Conservation (phyloP, 345 rosid genomes). For the Bruguiera sexangula region DNA sequence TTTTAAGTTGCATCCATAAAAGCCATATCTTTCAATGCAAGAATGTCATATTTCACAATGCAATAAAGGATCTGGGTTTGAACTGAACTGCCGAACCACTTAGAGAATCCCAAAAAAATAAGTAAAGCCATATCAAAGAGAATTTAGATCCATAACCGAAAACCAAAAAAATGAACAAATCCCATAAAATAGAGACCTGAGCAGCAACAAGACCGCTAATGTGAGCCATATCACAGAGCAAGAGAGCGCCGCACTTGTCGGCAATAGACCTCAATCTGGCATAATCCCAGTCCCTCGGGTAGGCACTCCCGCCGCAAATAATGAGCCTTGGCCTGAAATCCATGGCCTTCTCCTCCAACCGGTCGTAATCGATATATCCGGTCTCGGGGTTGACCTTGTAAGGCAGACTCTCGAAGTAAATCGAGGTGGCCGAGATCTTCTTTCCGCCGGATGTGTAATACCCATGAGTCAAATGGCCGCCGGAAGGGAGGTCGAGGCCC, state of each 20-base stretch:
- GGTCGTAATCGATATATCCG: constrained; percentile 88
- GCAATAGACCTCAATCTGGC: constrained; percentile 71
- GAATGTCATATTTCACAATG: no score
- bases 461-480: constrained; percentile 96
- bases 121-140: background rate
- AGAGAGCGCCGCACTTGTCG: constrained; percentile 87
- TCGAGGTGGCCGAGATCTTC: constrained; percentile 99
- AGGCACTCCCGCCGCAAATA: constrained; percentile 99
- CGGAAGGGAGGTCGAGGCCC: constrained; percentile 97
- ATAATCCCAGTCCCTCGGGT: constrained; percentile 99
- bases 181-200: constrained; percentile 50
- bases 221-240: constrained; percentile 99
- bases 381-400: constrained; percentile 83
- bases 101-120: background rate
- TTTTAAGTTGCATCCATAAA: no score
- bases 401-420: constrained; percentile 98
- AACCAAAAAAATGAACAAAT: background rate
- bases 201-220: constrained; percentile 99
- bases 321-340: constrained; percentile 94
- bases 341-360: constrained; percentile 96
- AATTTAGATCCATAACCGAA: background rate
- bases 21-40: constrained; percentile 5
- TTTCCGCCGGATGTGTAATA: constrained; percentile 95
- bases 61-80: no score
- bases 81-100: background rate